Base-by-base conservation (phyloP, 768 basidiomycete species). In the Erythrobasidium yunnanense region DNA sequence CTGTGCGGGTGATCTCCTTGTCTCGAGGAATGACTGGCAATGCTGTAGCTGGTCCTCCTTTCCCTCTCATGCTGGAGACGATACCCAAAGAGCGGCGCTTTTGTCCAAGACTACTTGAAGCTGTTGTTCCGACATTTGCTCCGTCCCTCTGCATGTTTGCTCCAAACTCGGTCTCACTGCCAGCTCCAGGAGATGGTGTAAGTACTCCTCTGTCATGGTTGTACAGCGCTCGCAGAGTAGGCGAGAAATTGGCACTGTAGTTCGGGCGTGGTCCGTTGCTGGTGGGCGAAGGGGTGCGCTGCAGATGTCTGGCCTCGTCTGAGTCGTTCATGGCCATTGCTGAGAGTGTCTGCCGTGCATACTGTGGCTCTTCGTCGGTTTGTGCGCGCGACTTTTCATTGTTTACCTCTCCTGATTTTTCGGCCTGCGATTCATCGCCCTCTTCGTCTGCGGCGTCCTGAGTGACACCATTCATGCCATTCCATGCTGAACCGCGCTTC, bases 21-120 rank as follows among this genome's bases (percentile, higher is more conserved):
- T 88, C 87, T 71, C 93, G 86, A 34, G 88, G 87, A 74, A 97
- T 95, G 77, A 96, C 81, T 35, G 92, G 95, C 22, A 93, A 93
- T n/a, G n/a, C n/a, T 5, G 91, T 90, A 38, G 67, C 65, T n/a
- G 68, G 5, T 54, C 45, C 18, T 23, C 23, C 38, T 47, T 66
- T 46, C 32, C 42, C 49, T n/a, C 60, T 4, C 15, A 63, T 56
- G 42, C 22, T 51, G 17, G 29, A 49, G 57, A 38, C 29, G 22
- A 47, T 70, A 49, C 65, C 66, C 20, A 88, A 84, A 60, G 87
- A 89, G 7, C 85, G 86, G 67, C 88, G 86, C 74, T 82, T 42
- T 11, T 42, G n/a, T 42, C 38, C 38, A 11, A 42, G n/a, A n/a
- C 38, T 42, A 11, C 38, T 11, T 42, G 38, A 42, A n/a, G 38